These are phyloP conservation scores for Triticum dicoccoides DNA, from an alignment of 176 grass and related monocot species.

Conservation along the genomic window DNA sequence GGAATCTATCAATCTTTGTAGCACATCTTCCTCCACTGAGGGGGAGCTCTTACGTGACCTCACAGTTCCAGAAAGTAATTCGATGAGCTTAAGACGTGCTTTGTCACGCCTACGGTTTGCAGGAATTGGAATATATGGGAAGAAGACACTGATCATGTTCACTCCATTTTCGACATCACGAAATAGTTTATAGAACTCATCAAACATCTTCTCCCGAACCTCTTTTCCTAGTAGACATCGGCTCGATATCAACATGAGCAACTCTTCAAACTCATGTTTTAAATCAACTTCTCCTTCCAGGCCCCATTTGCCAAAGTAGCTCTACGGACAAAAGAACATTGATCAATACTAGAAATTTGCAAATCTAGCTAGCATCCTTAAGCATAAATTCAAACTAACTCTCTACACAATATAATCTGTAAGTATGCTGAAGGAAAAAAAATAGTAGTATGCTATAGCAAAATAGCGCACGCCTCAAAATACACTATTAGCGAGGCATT, in stretches of 20 bases:
- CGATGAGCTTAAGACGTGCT: conserved; percentile 30
- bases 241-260: conserved; percentile 41
- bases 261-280: conserved; percentile 37
- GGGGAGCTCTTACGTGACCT: conserved; percentile 27
- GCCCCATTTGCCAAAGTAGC: conserved; percentile 34
- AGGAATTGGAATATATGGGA: conserved; percentile 43
- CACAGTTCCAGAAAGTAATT: conserved; percentile 43
- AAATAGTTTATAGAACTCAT: conserved; percentile 35
- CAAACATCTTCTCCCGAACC: conserved; percentile 38
- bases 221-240: conserved; percentile 60
- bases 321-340: neutral
- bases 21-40: conserved; percentile 32
- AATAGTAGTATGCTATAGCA: too few species aligned
- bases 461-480: too few species aligned
- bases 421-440: neutral
- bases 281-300: conserved; percentile 42
- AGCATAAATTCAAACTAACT: neutral
- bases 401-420: neutral
- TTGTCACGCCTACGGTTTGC: conserved; percentile 23
- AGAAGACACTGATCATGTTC: conserved; percentile 34
- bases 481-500: too few species aligned
- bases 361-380: neutral
- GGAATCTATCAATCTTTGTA: conserved; percentile 48
- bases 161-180: conserved; percentile 30
- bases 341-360: neutral